Evolutionary conservation across 805 yeast species (phyloP).

Genomic region (Maudiozyma serrabonitensis): DNA sequence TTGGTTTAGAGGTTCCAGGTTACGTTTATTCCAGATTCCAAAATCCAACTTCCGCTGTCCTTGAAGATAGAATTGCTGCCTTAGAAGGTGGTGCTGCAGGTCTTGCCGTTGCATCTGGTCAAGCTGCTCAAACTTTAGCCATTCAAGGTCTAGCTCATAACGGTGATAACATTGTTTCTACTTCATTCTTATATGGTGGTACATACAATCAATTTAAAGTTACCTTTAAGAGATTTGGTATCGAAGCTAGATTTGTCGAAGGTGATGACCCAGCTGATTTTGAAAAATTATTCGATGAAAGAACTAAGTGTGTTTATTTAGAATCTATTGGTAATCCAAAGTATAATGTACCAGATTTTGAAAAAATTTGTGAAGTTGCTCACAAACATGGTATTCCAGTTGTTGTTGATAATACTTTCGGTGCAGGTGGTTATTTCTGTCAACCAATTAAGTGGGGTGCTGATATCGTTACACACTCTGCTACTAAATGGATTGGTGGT

Average conservation of each 20-base stretch:
- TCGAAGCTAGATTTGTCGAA: conserved; percentile 73
- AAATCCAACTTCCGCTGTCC: conserved; percentile 89
- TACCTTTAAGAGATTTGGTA: conserved; percentile 80
- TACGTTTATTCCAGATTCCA: conserved; percentile 80
- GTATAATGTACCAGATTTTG: conserved; percentile 87
- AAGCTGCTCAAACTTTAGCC: conserved; percentile 87
- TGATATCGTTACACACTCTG: conserved; percentile 86
- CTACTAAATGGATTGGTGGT: conserved; percentile 97
- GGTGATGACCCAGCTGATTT: conserved; percentile 71
- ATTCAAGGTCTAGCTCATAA: conserved; percentile 71
- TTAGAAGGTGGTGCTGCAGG: conserved; percentile 91
- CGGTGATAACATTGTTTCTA: conserved; percentile 85
- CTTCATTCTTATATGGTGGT: conserved; percentile 88
- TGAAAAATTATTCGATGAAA: conserved; percentile 64
- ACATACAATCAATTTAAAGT: conserved; percentile 93
- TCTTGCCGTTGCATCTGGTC: conserved; percentile 87
- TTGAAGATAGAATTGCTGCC: conserved; percentile 87
- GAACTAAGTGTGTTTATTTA: conserved; percentile 80
- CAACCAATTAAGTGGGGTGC: conserved; percentile 85
- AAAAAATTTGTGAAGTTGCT: conserved; percentile 61
- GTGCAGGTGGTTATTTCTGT: conserved; percentile 87
- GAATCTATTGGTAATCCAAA: conserved; percentile 92
- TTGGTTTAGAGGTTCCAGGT: conserved; percentile 77
- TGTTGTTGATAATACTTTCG: conserved; percentile 92
- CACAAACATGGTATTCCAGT: conserved; percentile 83